phyloP scores from a whole-genome alignment of 2,329 filamentous ascomycete genomes.

The Davidsoniella neocaledoniae region DNA sequence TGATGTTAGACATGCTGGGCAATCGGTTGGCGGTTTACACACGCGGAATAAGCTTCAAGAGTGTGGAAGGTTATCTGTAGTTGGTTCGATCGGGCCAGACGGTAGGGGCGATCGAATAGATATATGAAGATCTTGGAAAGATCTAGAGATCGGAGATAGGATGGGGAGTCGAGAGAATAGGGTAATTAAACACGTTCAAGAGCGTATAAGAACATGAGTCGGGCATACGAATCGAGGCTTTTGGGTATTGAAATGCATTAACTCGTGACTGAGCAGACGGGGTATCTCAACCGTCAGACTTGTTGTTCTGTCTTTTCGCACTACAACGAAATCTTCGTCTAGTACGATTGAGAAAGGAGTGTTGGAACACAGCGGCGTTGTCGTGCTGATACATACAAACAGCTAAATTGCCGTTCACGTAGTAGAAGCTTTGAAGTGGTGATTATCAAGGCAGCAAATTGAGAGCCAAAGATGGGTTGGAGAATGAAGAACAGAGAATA shows the following conservation, averaged over 20 bases:
- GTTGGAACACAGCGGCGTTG: slow-evolving; percentile 76
- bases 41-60: neutral
- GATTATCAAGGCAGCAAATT: slow-evolving; percentile 7
- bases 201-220: slow-evolving; percentile 16
- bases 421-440: slow-evolving; percentile 10
- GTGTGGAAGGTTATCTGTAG: neutral
- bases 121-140: neutral
- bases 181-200: slow-evolving; percentile 14
- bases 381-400: slow-evolving; percentile 96
- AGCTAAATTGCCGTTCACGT: slow-evolving; percentile 17
- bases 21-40: neutral
- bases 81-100: neutral
- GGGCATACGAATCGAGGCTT: slow-evolving; percentile 26
- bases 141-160: slow-evolving; percentile 13
- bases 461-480: neutral
- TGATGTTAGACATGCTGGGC: slow-evolving; percentile 87
- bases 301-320: slow-evolving; percentile 11
- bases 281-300: slow-evolving; percentile 69
- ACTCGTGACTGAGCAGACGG: slow-evolving; percentile 35
- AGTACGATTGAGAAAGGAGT: slow-evolving; percentile 41
- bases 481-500: slow-evolving; percentile 1
- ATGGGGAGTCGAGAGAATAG: slow-evolving; percentile 20
- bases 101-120: neutral
- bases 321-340: slow-evolving; percentile 11
- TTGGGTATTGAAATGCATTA: slow-evolving; percentile 38